Evolutionary conservation across 2,329 filamentous ascomycete genomes (phyloP).

Genomic region (Neonectria coccinea): DNA sequence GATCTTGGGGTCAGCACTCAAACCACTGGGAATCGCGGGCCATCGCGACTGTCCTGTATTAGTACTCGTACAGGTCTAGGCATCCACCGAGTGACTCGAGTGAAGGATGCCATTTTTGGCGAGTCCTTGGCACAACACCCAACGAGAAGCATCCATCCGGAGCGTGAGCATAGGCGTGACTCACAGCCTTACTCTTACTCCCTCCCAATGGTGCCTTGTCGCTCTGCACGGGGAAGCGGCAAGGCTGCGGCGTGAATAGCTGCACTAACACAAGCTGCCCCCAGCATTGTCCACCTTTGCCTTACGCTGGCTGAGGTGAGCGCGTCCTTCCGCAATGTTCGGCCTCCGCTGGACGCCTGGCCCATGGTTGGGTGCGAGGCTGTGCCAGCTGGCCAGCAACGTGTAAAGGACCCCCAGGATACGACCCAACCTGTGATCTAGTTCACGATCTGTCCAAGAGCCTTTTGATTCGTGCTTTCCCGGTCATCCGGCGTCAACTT

Average conservation of each 20-base stretch:
- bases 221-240: conserved; percentile 32
- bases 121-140: conserved; percentile 33
- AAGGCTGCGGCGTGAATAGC: conserved; percentile 44
- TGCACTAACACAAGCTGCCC: conserved; percentile 29
- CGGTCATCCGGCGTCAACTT: conserved; percentile 35
- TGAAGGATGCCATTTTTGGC: conserved; percentile 24
- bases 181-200: conserved; percentile 34
- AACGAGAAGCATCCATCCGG: conserved; percentile 21
- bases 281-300: conserved; percentile 12
- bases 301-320: conserved; percentile 22
- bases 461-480: conserved; percentile 30
- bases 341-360: conserved; percentile 36
- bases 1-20: conserved; percentile 6
- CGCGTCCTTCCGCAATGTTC: conserved; percentile 18
- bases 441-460: conserved; percentile 37
- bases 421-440: conserved; percentile 37
- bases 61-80: conserved; percentile 43
- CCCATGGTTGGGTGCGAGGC: conserved; percentile 29
- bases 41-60: conserved; percentile 38
- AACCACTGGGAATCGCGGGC: conserved; percentile 3
- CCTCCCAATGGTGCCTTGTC: conserved; percentile 38
- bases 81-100: conserved; percentile 43
- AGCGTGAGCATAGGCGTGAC: conserved; percentile 34
- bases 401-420: conserved; percentile 19
- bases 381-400: conserved; percentile 29